Percentiles rank a stretch among this genome's conserved stretches.
Conservation (phyloP, 2,329 filamentous ascomycete genomes). For the Fusarium xylarioides region DNA sequence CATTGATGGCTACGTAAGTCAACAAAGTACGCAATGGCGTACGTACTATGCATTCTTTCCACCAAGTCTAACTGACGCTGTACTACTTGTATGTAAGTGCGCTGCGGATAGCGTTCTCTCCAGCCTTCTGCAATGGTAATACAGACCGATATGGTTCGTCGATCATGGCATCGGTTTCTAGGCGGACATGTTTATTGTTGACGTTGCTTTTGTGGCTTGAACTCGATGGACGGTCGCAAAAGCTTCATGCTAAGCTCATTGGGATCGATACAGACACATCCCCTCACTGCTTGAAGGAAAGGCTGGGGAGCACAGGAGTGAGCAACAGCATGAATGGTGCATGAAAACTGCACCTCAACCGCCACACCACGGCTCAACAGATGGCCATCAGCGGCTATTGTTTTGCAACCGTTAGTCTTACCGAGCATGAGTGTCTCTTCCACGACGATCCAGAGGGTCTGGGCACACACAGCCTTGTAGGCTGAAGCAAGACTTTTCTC, state of each 20-base stretch:
- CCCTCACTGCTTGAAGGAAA: not conserved
- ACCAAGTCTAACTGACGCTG: not conserved
- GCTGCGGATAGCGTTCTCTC: not conserved
- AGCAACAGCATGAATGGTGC: conserved; percentile 3
- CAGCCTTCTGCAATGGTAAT: conserved; percentile 7
- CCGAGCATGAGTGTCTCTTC: not conserved
- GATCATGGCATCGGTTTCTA: conserved; percentile 17
- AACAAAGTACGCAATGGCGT: conserved; percentile 23
- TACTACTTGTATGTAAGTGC: not conserved
- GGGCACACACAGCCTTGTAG: not conserved
- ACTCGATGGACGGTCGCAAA: conserved; percentile 7
- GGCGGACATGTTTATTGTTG: conserved; percentile 18
- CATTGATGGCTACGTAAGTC: not conserved
- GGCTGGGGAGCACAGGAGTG: not conserved
- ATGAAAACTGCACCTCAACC: conserved; percentile 1
- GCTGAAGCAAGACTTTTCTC: conserved; percentile 2
- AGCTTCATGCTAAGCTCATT: not conserved
- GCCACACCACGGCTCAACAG: conserved; percentile 13
- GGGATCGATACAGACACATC: not conserved
- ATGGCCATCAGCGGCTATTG: conserved; percentile 3
- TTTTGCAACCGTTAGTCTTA: conserved; percentile 4
- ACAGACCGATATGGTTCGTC: conserved; percentile 14
- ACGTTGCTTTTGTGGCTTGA: conserved; percentile 21
- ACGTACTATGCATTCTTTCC: conserved; percentile 26
- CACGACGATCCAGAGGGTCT: not conserved